A percentile compares a stretch with the other conserved stretches of the same genome.
Evolutionary conservation across 352 stramenopile species (phyloP).

Genomic region (Phytophthora agathidicida): DNA sequence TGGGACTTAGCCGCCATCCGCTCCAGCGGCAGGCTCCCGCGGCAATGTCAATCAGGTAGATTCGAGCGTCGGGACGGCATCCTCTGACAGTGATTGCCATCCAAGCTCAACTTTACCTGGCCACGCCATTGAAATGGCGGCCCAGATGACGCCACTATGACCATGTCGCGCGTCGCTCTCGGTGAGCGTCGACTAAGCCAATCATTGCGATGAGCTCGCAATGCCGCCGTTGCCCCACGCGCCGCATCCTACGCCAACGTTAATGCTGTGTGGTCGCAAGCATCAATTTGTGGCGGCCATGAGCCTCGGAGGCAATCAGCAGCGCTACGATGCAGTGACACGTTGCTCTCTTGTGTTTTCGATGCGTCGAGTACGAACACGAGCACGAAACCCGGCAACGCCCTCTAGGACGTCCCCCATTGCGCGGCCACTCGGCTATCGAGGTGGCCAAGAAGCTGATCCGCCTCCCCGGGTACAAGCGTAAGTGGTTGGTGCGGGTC

Average conservation of each 20-base stretch:
- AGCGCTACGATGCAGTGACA: constrained; percentile 2
- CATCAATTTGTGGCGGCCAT: constrained; percentile 10
- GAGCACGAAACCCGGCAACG: too few relatives aligned
- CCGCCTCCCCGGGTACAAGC: too few relatives aligned
- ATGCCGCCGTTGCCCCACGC: constrained; percentile 1
- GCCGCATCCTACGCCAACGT: background rate
- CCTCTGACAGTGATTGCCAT: constrained; percentile 5
- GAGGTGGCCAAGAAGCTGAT: too few relatives aligned
- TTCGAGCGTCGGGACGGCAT: background rate
- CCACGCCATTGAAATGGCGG: too few relatives aligned
- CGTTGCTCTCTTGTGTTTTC: constrained; percentile 8
- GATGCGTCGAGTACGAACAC: constrained; percentile 13
- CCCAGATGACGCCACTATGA: background rate
- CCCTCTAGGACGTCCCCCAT: too few relatives aligned
- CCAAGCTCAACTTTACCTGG: constrained; percentile 8
- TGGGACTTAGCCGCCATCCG: constrained; percentile 16
- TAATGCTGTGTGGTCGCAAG: constrained; percentile 1
- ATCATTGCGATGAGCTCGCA: constrained; percentile 8
- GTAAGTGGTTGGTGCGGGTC: too few relatives aligned
- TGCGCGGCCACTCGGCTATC: background rate
- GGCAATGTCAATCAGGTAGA: constrained; percentile 19
- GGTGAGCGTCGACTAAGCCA: constrained; percentile 9
- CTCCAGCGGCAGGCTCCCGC: constrained; percentile 14
- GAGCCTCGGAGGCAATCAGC: too few relatives aligned
- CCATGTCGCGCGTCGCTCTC: constrained; percentile 1